Base-by-base conservation (phyloP, 2,329 filamentous ascomycete genomes). In the Arthrobotrys iridis region DNA sequence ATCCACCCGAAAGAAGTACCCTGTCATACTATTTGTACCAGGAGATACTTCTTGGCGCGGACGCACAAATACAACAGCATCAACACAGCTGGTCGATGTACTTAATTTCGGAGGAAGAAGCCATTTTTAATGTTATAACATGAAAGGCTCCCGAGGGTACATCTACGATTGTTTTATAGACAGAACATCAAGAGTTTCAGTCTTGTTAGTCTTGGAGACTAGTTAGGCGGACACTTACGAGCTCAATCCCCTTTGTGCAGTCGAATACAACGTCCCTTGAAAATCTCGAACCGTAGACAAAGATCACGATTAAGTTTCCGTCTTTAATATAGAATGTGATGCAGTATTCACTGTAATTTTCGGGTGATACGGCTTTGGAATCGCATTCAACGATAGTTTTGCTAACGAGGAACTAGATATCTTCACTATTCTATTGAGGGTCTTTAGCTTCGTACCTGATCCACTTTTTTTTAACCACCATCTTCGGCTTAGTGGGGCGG, bases 1-100 rank as follows among this genome's bases (percentile, higher is more conserved):
- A 55, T 62, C 26, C 13, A 45, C 43, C 65, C 65, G 65, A 70
- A 24, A 22, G 2, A 40, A 40, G 65, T 70, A 70, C 22, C 57
- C n/a, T 8, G 1, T 4, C 22, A 46, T 33, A 43, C 26, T 43
- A 55, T 45, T 18, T 35, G 6, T 28, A 55, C 8, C 4, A 4
- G 4, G 43, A 55, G 55, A n/a, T 26, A 70, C 65, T 11, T 62
- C 22, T 33, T 48, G 40, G 55, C 43, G 1, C 7, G 22, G 2
- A 6, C 6, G 4, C 5, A 28, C 22, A 30, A 52, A 35, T 70
- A 24, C 65, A 60, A 70, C 65, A 37, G 24, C 3, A 10, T 10
- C 65, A 70, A 68, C 64, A 43, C 64, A 62, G 20, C n/a, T 43
- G n/a, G n/a, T n/a, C n/a, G n/a, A n/a, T n/a, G n/a, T n/a, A n/a